Conservation (phyloP, 768 basidiomycete species). For the Trametopsis cervina region DNA sequence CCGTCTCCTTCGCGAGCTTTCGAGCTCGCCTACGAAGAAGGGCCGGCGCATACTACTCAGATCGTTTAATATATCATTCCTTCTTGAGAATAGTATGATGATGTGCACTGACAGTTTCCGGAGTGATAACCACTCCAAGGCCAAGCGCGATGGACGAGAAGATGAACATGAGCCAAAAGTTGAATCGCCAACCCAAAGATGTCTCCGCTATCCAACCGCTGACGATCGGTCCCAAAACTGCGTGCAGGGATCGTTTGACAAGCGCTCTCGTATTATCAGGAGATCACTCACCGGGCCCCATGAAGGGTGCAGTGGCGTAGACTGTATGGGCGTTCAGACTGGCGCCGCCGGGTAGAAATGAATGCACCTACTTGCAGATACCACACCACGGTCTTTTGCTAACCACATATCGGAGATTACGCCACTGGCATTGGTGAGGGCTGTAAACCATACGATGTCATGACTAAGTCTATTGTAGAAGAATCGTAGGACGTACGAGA, state of each 20-base stretch:
- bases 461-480: slow-evolving; percentile 6
- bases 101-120: slow-evolving; percentile 44
- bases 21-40: slow-evolving; percentile 47
- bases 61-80: no score
- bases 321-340: slow-evolving; percentile 25
- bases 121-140: slow-evolving; percentile 39
- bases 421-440: slow-evolving; percentile 53
- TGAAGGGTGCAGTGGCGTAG: slow-evolving; percentile 52
- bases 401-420: slow-evolving; percentile 54
- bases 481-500: slow-evolving; percentile 34
- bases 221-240: slow-evolving; percentile 61
- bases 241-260: neutral
- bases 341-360: no score
- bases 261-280: neutral
- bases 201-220: slow-evolving; percentile 53
- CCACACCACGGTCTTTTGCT: slow-evolving; percentile 51
- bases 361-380: slow-evolving; percentile 26
- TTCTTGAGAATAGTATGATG: neutral
- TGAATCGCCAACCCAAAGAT: slow-evolving; percentile 50
- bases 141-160: slow-evolving; percentile 40
- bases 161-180: slow-evolving; percentile 61
- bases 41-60: slow-evolving; percentile 48
- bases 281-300: slow-evolving; percentile 40
- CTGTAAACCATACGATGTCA: slow-evolving; percentile 23
- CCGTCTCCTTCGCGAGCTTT: slow-evolving; percentile 35